Percentiles rank a stretch among this genome's conserved stretches.
Conservation (phyloP, 495 filamentous ascomycete species). For the Eremomyces bilateralis region DNA sequence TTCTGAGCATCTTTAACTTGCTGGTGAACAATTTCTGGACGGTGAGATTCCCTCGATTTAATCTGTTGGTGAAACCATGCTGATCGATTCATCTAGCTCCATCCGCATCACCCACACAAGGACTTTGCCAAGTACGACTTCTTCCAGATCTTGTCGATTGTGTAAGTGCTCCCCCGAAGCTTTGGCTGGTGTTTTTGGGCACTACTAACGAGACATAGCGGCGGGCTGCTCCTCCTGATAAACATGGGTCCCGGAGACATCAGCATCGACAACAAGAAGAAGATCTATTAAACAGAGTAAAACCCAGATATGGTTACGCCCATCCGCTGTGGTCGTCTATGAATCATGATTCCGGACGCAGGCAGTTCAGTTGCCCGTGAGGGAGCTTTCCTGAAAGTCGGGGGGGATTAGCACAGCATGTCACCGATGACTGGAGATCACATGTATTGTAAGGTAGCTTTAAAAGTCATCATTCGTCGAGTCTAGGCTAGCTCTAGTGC, state of each 20-base stretch:
- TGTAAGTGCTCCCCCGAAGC: conserved; percentile 30
- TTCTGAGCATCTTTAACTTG: conserved; percentile 89
- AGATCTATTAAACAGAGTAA: conserved; percentile 89
- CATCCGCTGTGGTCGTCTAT: no score
- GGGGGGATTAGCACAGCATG: no score
- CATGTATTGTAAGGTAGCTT: no score
- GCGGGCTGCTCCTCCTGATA: conserved; percentile 80
- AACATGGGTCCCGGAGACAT: conserved; percentile 97
- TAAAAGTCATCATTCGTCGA: no score
- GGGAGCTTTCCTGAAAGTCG: no score
- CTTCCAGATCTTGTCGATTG: conserved; percentile 98
- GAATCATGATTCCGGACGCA: no score
- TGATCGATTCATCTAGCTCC: conserved; percentile 38
- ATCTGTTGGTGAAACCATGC: conserved; percentile 2
- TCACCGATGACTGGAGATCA: no score
- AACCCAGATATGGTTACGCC: no score
- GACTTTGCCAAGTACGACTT: conserved; percentile 99
- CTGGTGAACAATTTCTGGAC: conserved; percentile 99
- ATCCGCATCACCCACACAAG: conserved; percentile 95
- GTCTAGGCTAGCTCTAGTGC: no score
- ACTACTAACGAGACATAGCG: conserved; percentile 24
- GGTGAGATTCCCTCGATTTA: conserved; percentile 33
- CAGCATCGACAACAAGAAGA: conserved; percentile 99
- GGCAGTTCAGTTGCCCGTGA: no score
- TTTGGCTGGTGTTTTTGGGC: background rate